These are phyloP conservation scores for Rhizomucor miehei DNA, from an alignment of 371 early-diverging fungal species.

Conservation along the genomic window DNA sequence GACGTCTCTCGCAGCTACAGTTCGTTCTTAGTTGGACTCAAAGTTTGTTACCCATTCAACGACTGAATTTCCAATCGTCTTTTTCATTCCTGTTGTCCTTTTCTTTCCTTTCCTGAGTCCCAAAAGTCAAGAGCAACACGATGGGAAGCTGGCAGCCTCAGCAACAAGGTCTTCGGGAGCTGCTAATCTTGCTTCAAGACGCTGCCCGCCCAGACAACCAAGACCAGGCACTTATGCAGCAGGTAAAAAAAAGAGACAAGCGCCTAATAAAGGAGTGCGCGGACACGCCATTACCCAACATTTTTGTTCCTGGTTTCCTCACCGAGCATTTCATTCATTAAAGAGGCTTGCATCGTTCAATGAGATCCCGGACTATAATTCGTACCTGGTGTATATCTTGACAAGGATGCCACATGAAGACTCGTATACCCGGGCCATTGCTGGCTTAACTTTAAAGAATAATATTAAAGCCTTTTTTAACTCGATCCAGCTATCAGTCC, in stretches of 20 bases:
- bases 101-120: too few relatives aligned
- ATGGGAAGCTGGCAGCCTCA: constrained; percentile 43
- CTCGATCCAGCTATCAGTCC: constrained; percentile 51
- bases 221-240: constrained; percentile 33
- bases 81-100: constrained; percentile 1
- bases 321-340: constrained; percentile 2
- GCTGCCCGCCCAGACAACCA: constrained; percentile 30
- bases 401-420: constrained; percentile 59
- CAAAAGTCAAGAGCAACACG: not conserved
- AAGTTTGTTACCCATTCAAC: too few relatives aligned
- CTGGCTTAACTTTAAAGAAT: constrained; percentile 88
- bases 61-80: not conserved
- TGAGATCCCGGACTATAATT: constrained; percentile 81
- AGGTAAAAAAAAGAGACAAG: constrained; percentile 21
- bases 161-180: constrained; percentile 27
- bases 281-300: too few relatives aligned
- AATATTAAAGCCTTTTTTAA: constrained; percentile 60
- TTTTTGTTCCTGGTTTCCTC: not conserved
- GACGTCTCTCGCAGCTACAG: too few relatives aligned
- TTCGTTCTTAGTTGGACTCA: too few relatives aligned
- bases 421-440: constrained; percentile 67
- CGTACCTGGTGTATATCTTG: constrained; percentile 84
- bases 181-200: constrained; percentile 33
- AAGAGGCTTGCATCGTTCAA: constrained; percentile 81
- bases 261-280: too few relatives aligned